Percentiles rank a stretch among this genome's conserved stretches.
These are phyloP conservation scores for Leishmania martiniquensis DNA, from an alignment of 208 protist genomes.

Conservation along the genomic window DNA sequence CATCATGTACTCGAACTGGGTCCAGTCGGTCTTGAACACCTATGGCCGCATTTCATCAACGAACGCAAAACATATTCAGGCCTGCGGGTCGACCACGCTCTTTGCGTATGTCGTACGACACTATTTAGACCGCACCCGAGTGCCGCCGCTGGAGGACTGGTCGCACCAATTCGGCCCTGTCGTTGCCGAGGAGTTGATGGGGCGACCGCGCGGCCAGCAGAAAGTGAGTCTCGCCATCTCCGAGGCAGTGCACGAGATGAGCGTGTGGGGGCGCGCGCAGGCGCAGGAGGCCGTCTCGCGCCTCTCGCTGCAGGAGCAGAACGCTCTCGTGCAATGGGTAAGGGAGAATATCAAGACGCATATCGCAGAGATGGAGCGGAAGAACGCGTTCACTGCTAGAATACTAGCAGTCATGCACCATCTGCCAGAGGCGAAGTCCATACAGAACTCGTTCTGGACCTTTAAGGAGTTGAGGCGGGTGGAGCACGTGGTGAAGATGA, in stretches of 20 bases:
- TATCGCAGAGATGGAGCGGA: slow-evolving; percentile 35
- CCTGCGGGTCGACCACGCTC: not conserved
- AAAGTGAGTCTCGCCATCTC: slow-evolving; percentile 11
- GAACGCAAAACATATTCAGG: not conserved
- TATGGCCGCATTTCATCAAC: not conserved
- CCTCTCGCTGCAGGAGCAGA: slow-evolving; percentile 43
- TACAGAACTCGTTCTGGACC: slow-evolving; percentile 35
- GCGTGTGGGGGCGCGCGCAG: slow-evolving; percentile 16
- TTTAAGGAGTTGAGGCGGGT: slow-evolving; percentile 37
- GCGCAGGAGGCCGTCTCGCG: slow-evolving; percentile 33
- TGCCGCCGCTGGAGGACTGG: slow-evolving; percentile 55
- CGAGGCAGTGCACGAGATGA: slow-evolving; percentile 13
- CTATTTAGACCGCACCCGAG: slow-evolving; percentile 32
- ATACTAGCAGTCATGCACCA: slow-evolving; percentile 49
- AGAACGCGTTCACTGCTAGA: slow-evolving; percentile 53
- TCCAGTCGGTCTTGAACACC: slow-evolving; percentile 19
- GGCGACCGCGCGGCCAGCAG: not conserved
- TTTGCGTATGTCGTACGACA: slow-evolving; percentile 16
- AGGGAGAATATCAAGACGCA: slow-evolving; percentile 17
- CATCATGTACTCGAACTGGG: slow-evolving; percentile 50
- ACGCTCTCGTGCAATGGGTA: slow-evolving; percentile 30
- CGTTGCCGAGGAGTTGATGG: slow-evolving; percentile 23
- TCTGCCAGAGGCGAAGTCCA: slow-evolving; percentile 66
- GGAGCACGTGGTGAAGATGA: slow-evolving; percentile 39
- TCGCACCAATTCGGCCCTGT: slow-evolving; percentile 39